Evolutionary conservation across 2,329 filamentous ascomycete species (phyloP).

Genomic region (Colletotrichum lindemuthianum): DNA sequence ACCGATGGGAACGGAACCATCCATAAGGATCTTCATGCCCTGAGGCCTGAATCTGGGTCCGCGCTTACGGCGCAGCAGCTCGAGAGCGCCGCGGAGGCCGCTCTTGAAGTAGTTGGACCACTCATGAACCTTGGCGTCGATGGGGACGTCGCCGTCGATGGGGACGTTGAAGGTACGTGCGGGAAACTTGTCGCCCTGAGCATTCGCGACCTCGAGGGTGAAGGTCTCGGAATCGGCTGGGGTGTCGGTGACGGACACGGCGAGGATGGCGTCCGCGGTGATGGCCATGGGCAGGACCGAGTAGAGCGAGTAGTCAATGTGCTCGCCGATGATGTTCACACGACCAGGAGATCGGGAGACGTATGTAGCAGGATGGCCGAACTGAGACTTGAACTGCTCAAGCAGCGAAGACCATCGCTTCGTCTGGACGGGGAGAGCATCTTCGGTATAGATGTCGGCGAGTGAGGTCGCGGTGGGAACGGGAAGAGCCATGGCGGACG

Average conservation of each 20-base stretch:
- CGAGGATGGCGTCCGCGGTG: constrained; percentile 88
- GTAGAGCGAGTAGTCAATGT: constrained; percentile 98
- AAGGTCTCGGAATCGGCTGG: constrained; percentile 64
- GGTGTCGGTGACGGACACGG: constrained; percentile 69
- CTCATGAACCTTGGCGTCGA: constrained; percentile 86
- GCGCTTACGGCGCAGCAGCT: constrained; percentile 76
- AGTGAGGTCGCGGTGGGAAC: constrained; percentile 82
- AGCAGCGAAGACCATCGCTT: constrained; percentile 81
- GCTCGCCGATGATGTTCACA: constrained; percentile 98
- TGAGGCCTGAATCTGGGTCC: constrained; percentile 69
- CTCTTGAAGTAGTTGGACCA: constrained; percentile 99
- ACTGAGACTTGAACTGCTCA: constrained; percentile 74
- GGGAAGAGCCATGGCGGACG: constrained; percentile 58
- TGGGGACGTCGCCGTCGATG: constrained; percentile 70
- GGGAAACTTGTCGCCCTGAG: constrained; percentile 79
- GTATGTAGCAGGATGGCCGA: constrained; percentile 79
- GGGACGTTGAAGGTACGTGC: constrained; percentile 79
- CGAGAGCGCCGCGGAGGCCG: constrained; percentile 83
- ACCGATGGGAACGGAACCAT: constrained; percentile 91
- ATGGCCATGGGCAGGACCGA: constrained; percentile 96
- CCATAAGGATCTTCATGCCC: constrained; percentile 88
- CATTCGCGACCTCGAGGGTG: constrained; percentile 82
- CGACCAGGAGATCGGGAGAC: constrained; percentile 90
- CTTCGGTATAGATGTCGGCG: constrained; percentile 83
- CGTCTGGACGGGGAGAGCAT: constrained; percentile 74